Evolutionary conservation across 225 moss, liverwort and hornwort genomes (phyloP), one percentile per base, ranked within the genome.

Genomic region (Rhytidiadelphus loreus): DNA sequence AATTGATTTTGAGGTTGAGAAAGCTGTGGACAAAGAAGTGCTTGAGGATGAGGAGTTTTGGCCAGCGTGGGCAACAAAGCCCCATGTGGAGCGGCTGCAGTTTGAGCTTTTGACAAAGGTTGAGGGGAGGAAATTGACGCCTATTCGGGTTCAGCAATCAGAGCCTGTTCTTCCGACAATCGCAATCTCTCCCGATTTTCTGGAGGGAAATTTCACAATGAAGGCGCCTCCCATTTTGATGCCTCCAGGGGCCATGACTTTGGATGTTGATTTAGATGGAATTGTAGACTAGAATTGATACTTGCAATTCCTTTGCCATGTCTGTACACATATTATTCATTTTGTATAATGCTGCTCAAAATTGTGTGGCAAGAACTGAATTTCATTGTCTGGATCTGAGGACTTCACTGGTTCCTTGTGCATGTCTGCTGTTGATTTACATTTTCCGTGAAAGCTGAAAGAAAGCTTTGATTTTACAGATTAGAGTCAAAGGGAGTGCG

Each of bases 101-200:
- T 96, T 96, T 76, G 93, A 96, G 83, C 91, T 96, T 62, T 81
- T 97, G 92, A 94, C 96, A 16, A 97, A 89, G 89, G 94, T 96
- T 24, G 96, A 97, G 69, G 97, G 96, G 44, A 88, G 93, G 58
- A 81, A 85, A 89, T 68, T 97, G 90, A 89, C 84, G 56, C 92
- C 95, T 83, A 88, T 96, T 32, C 90, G 86, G 87, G 92, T 95
- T 24, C 92, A 93, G 75, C 92, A 94, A 57, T 62, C 93, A 39
- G 92, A 95, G 80, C 85, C 93, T 58, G 95, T 91, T 55, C 85
- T 90, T 53, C 86, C 96, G 25, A 92, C 93, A 1, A 87, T 94
- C 53, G 87, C 92, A 26, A 55, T 92, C 69, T 88, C 94, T 41
- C 52, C 89, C 24, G 81, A 89, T n/a, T 52, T 78, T 32, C 13